Evolutionary conservation across 305 asterid species (phyloP), one percentile per base, ranked within the genome.

Genomic region (Ajuga reptans): DNA sequence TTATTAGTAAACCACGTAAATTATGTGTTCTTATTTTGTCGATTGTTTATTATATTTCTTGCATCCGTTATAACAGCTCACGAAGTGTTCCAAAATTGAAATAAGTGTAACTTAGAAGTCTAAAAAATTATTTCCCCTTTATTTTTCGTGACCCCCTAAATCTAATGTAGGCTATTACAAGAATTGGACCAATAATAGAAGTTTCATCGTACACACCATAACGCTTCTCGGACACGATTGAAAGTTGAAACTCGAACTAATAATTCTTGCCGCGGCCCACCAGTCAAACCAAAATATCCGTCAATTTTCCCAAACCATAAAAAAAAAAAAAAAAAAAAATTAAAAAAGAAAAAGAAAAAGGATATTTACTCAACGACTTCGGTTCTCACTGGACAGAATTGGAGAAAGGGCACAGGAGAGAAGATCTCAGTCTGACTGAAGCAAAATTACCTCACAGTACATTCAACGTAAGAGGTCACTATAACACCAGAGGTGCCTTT

Each of bases 361-460:
- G 12, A 4, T 5, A 6, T 55, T 0, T n/a, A 6, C 0, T 33
- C 6, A 12, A 63, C 75, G 60, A 72, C 64, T 67, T 29, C 31
- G 63, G 78, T 37, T 64, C 51, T 72, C 67, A 68, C 68, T 65
- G 81, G 69, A 60, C 27, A 37, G 8, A 14, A 79, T 45, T 53
- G 65, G 33, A 72, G 56, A 37, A 64, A 66, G 6, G 18, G 37
- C 16, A 67, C 69, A 6, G 43, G 10, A 75, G 72, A 52, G 75
- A 39, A 50, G 18, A 64, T 49, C 54, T 69, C 61, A 66, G 58
- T 69, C 62, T 46, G 47, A 75, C 75, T 70, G 47, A 67, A 59
- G 52, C 47, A 72, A 80, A 84, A 69, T 82, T 78, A 81, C 77
- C 51, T 15, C 45, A 51, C 55, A 36, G 79, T 78, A 67, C 78